Conservation (phyloP, 805 yeast species). For the Candida vartiovaarae region DNA sequence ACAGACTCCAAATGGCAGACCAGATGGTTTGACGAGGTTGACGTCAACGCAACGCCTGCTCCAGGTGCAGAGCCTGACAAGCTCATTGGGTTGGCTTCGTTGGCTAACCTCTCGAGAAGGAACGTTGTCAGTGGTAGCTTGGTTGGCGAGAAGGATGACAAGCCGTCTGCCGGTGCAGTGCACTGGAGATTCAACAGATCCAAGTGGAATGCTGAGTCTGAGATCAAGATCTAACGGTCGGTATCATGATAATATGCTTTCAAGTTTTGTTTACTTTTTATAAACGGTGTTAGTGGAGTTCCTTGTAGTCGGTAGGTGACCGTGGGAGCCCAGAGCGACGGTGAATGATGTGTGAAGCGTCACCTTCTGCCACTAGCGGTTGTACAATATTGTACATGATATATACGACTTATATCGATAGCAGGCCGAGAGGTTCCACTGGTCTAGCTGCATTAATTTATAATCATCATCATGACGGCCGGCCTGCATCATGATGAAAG, state of each 20-base stretch:
- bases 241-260: too few relatives aligned
- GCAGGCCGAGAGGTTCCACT: too few relatives aligned
- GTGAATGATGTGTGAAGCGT: too few relatives aligned
- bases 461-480: too few relatives aligned
- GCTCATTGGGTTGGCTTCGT: constrained; percentile 34
- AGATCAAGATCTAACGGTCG: constrained; percentile 30
- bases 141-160: constrained; percentile 49
- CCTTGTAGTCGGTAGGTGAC: too few relatives aligned
- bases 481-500: neutral
- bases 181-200: constrained; percentile 68
- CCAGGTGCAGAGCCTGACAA: constrained; percentile 29
- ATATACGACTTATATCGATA: too few relatives aligned
- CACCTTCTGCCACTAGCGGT: too few relatives aligned
- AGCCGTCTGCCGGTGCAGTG: constrained; percentile 32
- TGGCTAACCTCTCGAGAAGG: constrained; percentile 50
- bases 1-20: constrained; percentile 64
- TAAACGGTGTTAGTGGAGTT: too few relatives aligned
- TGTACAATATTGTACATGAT: too few relatives aligned
- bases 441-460: too few relatives aligned
- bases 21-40: constrained; percentile 68
- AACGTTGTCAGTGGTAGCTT: constrained; percentile 64
- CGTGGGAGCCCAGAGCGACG: too few relatives aligned
- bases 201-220: constrained; percentile 53
- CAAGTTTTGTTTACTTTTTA: too few relatives aligned
- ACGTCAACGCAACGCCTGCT: constrained; percentile 26